A percentile compares a stretch with the other conserved stretches of the same genome.
These are phyloP conservation scores for Echites panduratus DNA, from an alignment of 257 asterid genomes.

Conservation along the genomic window DNA sequence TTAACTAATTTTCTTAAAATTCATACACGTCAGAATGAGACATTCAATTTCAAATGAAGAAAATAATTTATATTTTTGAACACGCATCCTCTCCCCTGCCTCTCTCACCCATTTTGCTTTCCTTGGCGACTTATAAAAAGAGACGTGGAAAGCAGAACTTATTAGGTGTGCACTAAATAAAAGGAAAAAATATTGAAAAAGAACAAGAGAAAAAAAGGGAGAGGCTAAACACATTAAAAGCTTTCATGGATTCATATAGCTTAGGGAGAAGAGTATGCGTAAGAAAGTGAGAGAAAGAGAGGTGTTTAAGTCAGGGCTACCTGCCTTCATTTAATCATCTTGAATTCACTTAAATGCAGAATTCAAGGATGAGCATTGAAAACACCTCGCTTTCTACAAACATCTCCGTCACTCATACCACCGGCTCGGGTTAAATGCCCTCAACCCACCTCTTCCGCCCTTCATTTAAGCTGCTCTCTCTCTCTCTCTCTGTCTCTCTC, in stretches of 20 bases:
- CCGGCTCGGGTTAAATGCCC: conserved; percentile 25
- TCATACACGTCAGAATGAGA: too few relatives aligned
- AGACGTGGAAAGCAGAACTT: too few relatives aligned
- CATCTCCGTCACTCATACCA: conserved; percentile 26
- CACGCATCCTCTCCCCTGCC: too few relatives aligned
- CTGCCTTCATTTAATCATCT: conserved; percentile 38
- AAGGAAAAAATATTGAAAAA: not conserved
- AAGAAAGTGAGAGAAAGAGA: not conserved
- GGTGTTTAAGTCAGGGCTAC: conserved; percentile 21
- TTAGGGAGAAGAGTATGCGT: not conserved
- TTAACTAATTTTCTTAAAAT: too few relatives aligned
- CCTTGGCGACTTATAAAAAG: too few relatives aligned
- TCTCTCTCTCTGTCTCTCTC: too few relatives aligned
- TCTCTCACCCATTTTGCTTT: too few relatives aligned
- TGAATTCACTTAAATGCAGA: conserved; percentile 37
- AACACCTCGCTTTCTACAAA: conserved; percentile 35
- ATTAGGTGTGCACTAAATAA: not conserved
- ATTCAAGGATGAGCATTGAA: conserved; percentile 36
- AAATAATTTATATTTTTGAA: too few relatives aligned
- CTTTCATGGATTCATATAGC: conserved; percentile 7
- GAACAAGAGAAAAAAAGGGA: not conserved
- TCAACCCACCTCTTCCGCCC: conserved; percentile 30
- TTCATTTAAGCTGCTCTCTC: conserved; percentile 29
- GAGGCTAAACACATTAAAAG: conserved; percentile 9
- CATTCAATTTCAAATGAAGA: too few relatives aligned